Evolutionary conservation across 2,329 filamentous ascomycete genomes (phyloP), one percentile per base, ranked within the genome.

Genomic region (Ophiocordyceps camponoti-leonardi): DNA sequence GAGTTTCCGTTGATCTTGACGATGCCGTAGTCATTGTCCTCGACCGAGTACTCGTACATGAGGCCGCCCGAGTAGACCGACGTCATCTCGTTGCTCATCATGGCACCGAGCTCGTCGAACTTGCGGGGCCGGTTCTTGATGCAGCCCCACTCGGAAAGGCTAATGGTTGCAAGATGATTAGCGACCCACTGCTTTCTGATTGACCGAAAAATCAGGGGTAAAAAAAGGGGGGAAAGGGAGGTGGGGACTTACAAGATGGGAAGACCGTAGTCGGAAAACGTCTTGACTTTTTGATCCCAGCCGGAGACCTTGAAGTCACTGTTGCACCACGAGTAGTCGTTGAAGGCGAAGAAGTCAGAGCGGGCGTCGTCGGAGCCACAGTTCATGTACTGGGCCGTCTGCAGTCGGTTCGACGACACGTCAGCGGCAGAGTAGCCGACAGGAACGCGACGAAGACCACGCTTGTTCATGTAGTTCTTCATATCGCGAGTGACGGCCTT

Each of bases 141-240:
- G 70, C 92, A 98, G 50, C 92, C 92, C 60, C 83, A 96, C 65
- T 96, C 92, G 44, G 88, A 95, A 45, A 98, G 74, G 77, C 67
- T 68, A 35, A 12, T 3, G 39, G 20, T 33, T 8, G 19, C n/a
- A 7, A 11, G 10, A 22, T 10, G 22, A 39, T 23, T 14, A 30
- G 41, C 41, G 7, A 18, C 11, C 41, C 5, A 19, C 19, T 14
- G 6, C 16, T 5, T 13, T 3, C n/a, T 22, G 10, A 6, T 31
- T 13, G 7, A 35, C 13, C 11, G 19, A 42, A 14, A 28, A 28
- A 14, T 10, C 18, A 4, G 28, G 13, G 16, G 16, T 7, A 30
- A 22, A 33, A 31, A 18, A 30, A n/a, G 16, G 13, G n/a, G 39
- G 19, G 19, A 19, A n/a, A n/a, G n/a, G n/a, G n/a, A n/a, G n/a